Evolutionary conservation across 805 yeast genomes (phyloP).

Genomic region (Candida maesae): DNA sequence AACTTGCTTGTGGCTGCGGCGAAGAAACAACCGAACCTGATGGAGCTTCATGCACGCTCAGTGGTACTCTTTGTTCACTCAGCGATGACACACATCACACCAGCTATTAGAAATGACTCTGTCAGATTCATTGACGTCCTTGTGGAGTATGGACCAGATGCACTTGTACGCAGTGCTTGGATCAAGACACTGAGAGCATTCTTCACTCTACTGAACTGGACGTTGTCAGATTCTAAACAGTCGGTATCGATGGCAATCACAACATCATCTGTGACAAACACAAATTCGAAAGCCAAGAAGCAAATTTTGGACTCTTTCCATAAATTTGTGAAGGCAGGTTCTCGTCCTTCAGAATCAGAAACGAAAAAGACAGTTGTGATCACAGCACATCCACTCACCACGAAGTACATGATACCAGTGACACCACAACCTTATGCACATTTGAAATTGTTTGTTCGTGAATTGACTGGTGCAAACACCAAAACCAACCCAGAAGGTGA

Average conservation of each 20-base stretch:
- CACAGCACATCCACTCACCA: slow-evolving; percentile 44
- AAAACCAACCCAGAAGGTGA: slow-evolving; percentile 17
- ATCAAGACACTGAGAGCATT: slow-evolving; percentile 63
- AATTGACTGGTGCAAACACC: slow-evolving; percentile 23
- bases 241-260: slow-evolving; percentile 31
- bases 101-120: slow-evolving; percentile 72
- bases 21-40: slow-evolving; percentile 45
- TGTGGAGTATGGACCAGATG: slow-evolving; percentile 49
- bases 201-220: slow-evolving; percentile 76
- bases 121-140: slow-evolving; percentile 61
- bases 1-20: slow-evolving; percentile 47
- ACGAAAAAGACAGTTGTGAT: slow-evolving; percentile 16
- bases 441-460: slow-evolving; percentile 53
- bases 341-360: slow-evolving; percentile 21
- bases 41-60: slow-evolving; percentile 56
- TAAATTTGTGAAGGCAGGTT: slow-evolving; percentile 43
- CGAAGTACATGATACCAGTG: slow-evolving; percentile 49
- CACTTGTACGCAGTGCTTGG: slow-evolving; percentile 62
- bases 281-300: slow-evolving; percentile 19
- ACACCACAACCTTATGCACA: slow-evolving; percentile 62
- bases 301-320: slow-evolving; percentile 33
- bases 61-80: slow-evolving; percentile 75
- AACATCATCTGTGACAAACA: slow-evolving; percentile 27
- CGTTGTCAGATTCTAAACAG: slow-evolving; percentile 34
- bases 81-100: slow-evolving; percentile 89